A percentile compares a stretch with the other conserved stretches of the same genome.
phyloP scores from a whole-genome alignment of 1,284 basidiomycete genomes.

The Cryptococcus sp. region DNA sequence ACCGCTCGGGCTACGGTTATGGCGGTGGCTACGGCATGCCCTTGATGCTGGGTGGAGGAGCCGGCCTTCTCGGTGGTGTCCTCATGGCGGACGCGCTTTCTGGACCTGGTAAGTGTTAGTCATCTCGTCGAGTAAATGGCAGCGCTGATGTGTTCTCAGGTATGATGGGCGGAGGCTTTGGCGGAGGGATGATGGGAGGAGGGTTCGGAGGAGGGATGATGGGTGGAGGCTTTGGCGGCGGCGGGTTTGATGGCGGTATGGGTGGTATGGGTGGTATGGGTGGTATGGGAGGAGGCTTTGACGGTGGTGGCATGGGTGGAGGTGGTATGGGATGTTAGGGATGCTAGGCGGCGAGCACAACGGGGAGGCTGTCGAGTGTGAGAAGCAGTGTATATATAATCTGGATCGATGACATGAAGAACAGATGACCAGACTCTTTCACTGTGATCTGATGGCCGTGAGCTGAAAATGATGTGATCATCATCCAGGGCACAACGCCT shows the following conservation, averaged over 20 bases:
- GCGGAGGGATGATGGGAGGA: background rate
- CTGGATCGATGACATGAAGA: no score
- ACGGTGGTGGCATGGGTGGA: slow-evolving; percentile 19
- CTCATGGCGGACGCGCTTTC: slow-evolving; percentile 28
- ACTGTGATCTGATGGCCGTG: no score
- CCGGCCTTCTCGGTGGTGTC: slow-evolving; percentile 39
- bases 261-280: slow-evolving; percentile 15
- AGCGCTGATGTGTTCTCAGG: background rate
- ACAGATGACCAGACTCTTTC: no score
- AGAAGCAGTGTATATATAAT: no score
- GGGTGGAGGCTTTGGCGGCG: slow-evolving; percentile 12
- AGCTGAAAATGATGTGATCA: no score
- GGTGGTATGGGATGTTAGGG: slow-evolving; percentile 11
- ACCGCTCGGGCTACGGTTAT: slow-evolving; percentile 19
- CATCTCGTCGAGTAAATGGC: background rate
- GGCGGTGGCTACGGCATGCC: slow-evolving; percentile 29
- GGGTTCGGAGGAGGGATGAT: slow-evolving; percentile 8
- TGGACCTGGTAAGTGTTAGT: slow-evolving; percentile 13
- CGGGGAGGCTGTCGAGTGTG: no score
- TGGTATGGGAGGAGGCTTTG: slow-evolving; percentile 25
- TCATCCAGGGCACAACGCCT: no score
- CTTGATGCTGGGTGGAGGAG: slow-evolving; percentile 23
- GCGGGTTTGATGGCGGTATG: slow-evolving; percentile 13
- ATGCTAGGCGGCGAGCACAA: no score
- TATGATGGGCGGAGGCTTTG: background rate